Base-by-base conservation (phyloP, 371 early-diverging fungal species). In the Conidiobolus incongruus region DNA sequence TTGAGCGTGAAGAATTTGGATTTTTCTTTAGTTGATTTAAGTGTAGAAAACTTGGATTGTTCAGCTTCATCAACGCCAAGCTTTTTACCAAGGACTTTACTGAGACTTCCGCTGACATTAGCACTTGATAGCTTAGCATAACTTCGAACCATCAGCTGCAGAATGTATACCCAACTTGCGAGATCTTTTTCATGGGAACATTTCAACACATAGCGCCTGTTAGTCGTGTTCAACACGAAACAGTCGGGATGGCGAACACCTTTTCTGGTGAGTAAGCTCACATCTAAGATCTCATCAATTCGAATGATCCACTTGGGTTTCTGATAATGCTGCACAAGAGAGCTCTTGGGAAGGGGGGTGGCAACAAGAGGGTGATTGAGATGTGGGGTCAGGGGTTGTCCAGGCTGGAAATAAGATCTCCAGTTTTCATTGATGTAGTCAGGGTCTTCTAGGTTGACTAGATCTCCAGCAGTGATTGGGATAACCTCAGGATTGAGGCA, bases 281-380 rank as follows among this genome's bases (percentile, higher is more conserved):
- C 36, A 4, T 35, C 45, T n/a, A 35, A 17, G 15, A 45, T 45
- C 6, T 45, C 45, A 8, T n/a, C 38, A 4, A 45, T 16, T 10
- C 37, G 45, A 21, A 45, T 45, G 37, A 45, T 28, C 45, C 45
- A 45, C 32, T 45, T 45, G 12, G 45, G 45, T 17, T 16, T 19
- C 32, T 45, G 45, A 15, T 45, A 45, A 11, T 12, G 16, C 2
- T 36, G 23, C 16, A 7, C 15, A 20, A 11, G 16, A 1, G 44
- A 8, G 15, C 19, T 8, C 7, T 16, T 26, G 5, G 21, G 39
- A 12, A 12, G 12, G 5, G 39, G 12, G 15, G 45, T 45, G 2
- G 45, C 45, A 37, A 45, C 15, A 2, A 45, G 38, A 4, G 45
- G 45, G 20, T 45, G 45, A 2, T n/a, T 15, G 5, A 45, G 4